Percentiles rank a stretch among this genome's conserved stretches.
Conservation (phyloP, 2,329 filamentous ascomycete species). For the Chrysosporium keratinophilum region DNA sequence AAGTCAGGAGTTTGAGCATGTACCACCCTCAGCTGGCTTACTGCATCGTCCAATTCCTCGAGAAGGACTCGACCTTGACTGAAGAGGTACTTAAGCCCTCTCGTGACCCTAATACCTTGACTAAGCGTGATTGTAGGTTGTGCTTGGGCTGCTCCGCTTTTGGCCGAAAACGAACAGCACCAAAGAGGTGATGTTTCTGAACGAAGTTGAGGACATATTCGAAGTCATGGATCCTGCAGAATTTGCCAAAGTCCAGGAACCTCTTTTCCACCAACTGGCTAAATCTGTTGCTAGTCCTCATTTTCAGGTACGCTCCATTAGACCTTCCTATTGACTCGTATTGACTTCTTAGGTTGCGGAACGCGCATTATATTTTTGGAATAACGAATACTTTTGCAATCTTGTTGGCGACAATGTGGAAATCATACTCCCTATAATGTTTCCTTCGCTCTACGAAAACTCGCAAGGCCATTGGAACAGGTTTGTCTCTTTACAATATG, state of each 20-base stretch:
- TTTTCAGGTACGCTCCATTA: constrained; percentile 57
- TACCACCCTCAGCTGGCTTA: constrained; percentile 97
- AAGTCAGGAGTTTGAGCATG: constrained; percentile 99
- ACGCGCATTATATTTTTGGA: constrained; percentile 97
- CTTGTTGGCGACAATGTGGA: constrained; percentile 98
- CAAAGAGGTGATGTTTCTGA: constrained; percentile 99
- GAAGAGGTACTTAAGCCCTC: constrained; percentile 61
- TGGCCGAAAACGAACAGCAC: constrained; percentile 99
- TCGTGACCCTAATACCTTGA: neutral
- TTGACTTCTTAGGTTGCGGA: constrained; percentile 60
- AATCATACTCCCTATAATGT: constrained; percentile 98
- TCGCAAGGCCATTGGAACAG: constrained; percentile 99
- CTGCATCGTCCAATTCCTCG: constrained; percentile 96
- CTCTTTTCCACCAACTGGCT: constrained; percentile 89
- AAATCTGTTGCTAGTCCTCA: constrained; percentile 98
- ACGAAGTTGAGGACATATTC: constrained; percentile 98
- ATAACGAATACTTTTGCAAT: constrained; percentile 99
- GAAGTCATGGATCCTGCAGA: constrained; percentile 99
- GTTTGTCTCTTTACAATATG: constrained; percentile 42
- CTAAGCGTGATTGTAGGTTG: constrained; percentile 51
- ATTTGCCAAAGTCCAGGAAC: constrained; percentile 97
- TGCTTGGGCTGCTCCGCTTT: constrained; percentile 85
- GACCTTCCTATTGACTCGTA: constrained; percentile 1
- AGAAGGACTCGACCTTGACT: constrained; percentile 92
- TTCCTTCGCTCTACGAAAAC: constrained; percentile 94